Conservation (phyloP, 176 grass and related monocot species). For the Elaeis guineensis region DNA sequence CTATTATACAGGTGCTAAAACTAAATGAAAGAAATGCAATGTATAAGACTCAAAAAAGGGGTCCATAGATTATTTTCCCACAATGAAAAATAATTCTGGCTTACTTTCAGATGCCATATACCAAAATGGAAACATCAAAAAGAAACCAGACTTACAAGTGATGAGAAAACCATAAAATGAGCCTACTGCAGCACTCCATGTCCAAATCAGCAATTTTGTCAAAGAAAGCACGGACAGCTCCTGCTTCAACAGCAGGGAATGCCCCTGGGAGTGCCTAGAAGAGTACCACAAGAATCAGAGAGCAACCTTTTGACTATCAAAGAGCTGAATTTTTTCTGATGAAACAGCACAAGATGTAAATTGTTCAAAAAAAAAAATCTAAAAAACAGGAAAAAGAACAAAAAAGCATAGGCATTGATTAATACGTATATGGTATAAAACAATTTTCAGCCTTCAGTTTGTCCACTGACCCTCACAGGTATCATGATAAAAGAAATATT, state of each 20-base stretch:
- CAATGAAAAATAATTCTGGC: no score
- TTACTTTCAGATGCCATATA: background rate
- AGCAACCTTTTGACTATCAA: background rate
- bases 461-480: no score
- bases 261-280: slow-evolving; percentile 91
- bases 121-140: slow-evolving; percentile 8
- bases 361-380: no score
- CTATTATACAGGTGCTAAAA: no score
- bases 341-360: no score
- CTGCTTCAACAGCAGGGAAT: slow-evolving; percentile 91
- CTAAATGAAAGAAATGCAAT: no score
- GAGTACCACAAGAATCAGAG: slow-evolving; percentile 13
- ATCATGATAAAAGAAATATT: no score
- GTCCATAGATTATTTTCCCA: background rate
- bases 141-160: slow-evolving; percentile 74
- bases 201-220: slow-evolving; percentile 91
- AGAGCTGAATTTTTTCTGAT: no score
- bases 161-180: slow-evolving; percentile 99
- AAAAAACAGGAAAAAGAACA: no score
- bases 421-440: no score
- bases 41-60: background rate
- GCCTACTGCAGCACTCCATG: slow-evolving; percentile 80
- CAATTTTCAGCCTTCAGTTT: no score
- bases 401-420: no score
- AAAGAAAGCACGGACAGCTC: slow-evolving; percentile 96